Percentiles rank a stretch among this genome's conserved stretches.
These are phyloP conservation scores for Teunomyces panamensis DNA, from an alignment of 805 yeast species.

Conservation along the genomic window DNA sequence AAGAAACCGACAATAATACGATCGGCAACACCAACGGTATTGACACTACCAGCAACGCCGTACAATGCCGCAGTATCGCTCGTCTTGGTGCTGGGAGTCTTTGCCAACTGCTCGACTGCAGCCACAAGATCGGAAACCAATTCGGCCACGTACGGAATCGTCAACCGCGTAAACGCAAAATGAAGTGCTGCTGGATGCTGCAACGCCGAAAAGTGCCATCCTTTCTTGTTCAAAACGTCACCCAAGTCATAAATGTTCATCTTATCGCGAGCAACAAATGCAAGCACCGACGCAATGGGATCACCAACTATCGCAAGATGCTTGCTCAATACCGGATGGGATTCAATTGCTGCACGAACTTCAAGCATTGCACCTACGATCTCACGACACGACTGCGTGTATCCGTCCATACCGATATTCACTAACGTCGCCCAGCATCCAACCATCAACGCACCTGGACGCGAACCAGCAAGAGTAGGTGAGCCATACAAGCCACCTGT, in stretches of 20 bases:
- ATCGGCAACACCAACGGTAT: constrained; percentile 82
- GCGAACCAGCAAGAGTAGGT: constrained; percentile 93
- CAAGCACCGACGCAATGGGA: constrained; percentile 77
- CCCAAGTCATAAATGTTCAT: constrained; percentile 74
- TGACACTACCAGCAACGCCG: constrained; percentile 92
- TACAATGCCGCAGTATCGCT: constrained; percentile 83
- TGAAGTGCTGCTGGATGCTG: constrained; percentile 92
- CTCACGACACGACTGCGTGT: constrained; percentile 58
- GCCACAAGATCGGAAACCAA: constrained; percentile 49
- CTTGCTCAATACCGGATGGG: constrained; percentile 42
- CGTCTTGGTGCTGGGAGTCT: constrained; percentile 29
- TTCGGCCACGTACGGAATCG: constrained; percentile 59
- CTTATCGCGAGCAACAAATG: constrained; percentile 57
- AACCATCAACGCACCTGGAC: constrained; percentile 97
- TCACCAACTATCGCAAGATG: constrained; percentile 76
- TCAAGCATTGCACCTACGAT: constrained; percentile 65
- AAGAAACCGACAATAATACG: constrained; percentile 74
- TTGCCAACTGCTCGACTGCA: constrained; percentile 28
- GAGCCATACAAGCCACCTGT: constrained; percentile 94
- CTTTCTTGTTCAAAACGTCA: constrained; percentile 63
- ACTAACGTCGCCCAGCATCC: constrained; percentile 97
- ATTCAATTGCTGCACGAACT: constrained; percentile 48
- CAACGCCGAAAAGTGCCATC: constrained; percentile 88
- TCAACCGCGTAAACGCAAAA: constrained; percentile 77
- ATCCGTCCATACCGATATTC: constrained; percentile 81